phyloP scores from a whole-genome alignment of 2,329 filamentous ascomycete genomes.

The Ploettnerulaceae sp. region DNA sequence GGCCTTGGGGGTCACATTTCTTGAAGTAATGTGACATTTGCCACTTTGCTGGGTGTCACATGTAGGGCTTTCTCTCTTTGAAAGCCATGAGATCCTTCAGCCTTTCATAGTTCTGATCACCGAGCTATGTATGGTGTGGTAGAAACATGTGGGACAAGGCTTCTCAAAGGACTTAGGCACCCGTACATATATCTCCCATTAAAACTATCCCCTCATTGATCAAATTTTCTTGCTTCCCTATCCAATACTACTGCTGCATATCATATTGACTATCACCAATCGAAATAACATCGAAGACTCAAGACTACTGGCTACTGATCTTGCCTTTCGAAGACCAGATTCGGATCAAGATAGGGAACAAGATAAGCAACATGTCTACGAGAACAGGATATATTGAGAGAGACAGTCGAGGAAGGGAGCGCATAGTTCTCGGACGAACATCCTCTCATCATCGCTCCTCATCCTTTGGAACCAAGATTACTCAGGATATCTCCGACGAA shows the following conservation, averaged over 20 bases:
- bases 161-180: slow-evolving; percentile 17
- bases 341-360: slow-evolving; percentile 21
- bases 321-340: slow-evolving; percentile 9
- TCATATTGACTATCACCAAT: slow-evolving; percentile 13
- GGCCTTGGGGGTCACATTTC: slow-evolving; percentile 8
- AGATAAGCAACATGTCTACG: slow-evolving; percentile 17
- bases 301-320: slow-evolving; percentile 8
- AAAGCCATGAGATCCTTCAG: slow-evolving; percentile 9
- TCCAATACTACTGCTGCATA: slow-evolving; percentile 19
- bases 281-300: neutral
- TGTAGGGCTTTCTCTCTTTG: slow-evolving; percentile 10
- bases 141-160: slow-evolving; percentile 16
- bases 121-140: slow-evolving; percentile 10
- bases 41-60: slow-evolving; percentile 1
- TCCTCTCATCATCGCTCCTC: slow-evolving; percentile 7
- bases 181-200: slow-evolving; percentile 14
- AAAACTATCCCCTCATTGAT: slow-evolving; percentile 17
- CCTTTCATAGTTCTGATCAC: slow-evolving; percentile 8
- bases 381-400: slow-evolving; percentile 21
- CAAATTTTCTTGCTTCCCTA: slow-evolving; percentile 12
- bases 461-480: slow-evolving; percentile 7
- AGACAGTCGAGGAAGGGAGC: slow-evolving; percentile 19
- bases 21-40: slow-evolving; percentile 1
- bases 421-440: slow-evolving; percentile 16
- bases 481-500: slow-evolving; percentile 19